Conservation (phyloP, 1,139 yeast species). For the Debaryomyces subglobosus region DNA sequence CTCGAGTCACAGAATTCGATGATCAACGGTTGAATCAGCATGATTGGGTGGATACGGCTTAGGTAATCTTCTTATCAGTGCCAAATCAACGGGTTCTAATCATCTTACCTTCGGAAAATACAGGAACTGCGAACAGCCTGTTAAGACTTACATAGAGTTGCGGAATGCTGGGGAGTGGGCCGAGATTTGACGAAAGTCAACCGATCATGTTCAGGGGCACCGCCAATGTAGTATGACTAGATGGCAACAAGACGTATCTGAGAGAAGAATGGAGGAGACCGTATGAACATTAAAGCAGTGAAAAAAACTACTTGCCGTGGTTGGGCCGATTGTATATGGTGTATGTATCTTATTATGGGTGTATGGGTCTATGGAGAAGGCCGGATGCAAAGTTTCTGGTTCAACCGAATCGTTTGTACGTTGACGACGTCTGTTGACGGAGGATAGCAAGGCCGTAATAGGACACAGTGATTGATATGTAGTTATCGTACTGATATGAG, state of each 20-base stretch:
- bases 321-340: too few species aligned
- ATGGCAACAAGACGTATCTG: too few species aligned
- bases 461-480: background rate
- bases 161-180: background rate
- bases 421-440: background rate
- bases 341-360: background rate
- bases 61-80: conserved; percentile 1
- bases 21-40: conserved; percentile 1
- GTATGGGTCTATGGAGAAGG: background rate
- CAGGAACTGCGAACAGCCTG: background rate
- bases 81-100: conserved; percentile 4
- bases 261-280: too few species aligned
- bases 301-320: too few species aligned
- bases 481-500: background rate
- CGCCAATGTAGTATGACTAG: too few species aligned
- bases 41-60: conserved; percentile 5
- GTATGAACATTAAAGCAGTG: too few species aligned
- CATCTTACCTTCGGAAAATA: background rate
- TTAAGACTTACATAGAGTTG: background rate
- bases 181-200: background rate
- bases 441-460: background rate
- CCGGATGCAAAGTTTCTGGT: background rate
- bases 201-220: too few species aligned
- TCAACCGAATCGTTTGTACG: background rate
- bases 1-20: background rate